These are phyloP conservation scores for Eucalyptus sp. DNA, from an alignment of 345 rosid species.

Conservation along the genomic window DNA sequence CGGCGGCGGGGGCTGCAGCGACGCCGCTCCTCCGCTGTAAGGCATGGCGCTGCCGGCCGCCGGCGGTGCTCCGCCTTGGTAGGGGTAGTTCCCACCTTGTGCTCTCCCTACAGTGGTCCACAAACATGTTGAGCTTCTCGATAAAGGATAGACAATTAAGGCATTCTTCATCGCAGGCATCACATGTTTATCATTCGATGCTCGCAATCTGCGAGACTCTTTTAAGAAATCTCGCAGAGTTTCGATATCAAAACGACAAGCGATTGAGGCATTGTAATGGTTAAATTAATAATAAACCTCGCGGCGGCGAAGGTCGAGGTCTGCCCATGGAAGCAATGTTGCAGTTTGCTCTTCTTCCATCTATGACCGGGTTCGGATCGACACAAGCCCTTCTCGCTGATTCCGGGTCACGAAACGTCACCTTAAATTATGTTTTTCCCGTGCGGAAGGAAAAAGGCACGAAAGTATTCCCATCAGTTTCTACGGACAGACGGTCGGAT, in stretches of 20 bases:
- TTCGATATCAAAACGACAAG: neutral
- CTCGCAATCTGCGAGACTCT: neutral
- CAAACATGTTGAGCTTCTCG: neutral
- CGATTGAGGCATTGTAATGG: neutral
- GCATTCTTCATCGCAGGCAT: neutral
- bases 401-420: constrained; percentile 84
- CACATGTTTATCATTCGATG: neutral
- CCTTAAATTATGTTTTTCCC: constrained; percentile 15
- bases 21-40: constrained; percentile 31
- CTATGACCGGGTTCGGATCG: constrained; percentile 78
- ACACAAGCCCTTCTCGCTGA: constrained; percentile 76
- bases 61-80: constrained; percentile 19
- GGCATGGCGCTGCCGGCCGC: constrained; percentile 24
- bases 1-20: constrained; percentile 3
- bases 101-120: constrained; percentile 32
- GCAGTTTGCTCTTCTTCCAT: constrained; percentile 86
- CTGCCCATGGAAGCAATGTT: constrained; percentile 88
- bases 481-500: neutral
- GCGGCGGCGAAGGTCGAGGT: constrained; percentile 73
- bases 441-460: neutral
- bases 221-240: neutral
- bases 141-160: neutral
- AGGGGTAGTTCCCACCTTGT: constrained; percentile 48
- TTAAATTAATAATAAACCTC: constrained; percentile 25
- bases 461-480: neutral